phyloP scores from a whole-genome alignment of 352 stramenopile species.

The Phytopythium cucurbitacearum region DNA sequence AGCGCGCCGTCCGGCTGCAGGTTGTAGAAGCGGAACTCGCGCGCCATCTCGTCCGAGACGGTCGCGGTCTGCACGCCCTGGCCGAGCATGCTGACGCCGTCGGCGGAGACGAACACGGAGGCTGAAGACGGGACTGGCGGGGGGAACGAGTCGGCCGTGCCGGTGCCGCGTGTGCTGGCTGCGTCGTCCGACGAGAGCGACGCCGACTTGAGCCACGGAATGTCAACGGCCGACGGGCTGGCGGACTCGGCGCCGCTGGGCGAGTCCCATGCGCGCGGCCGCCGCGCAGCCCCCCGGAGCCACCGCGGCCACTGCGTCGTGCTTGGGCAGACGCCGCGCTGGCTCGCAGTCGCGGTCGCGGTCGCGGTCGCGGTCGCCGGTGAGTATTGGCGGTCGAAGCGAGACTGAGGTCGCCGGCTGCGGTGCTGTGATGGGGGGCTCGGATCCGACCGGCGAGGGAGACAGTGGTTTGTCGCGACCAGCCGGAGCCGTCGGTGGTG shows the following conservation, averaged over 20 bases:
- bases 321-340: no score
- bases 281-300: no score
- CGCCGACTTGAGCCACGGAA: constrained; percentile 30
- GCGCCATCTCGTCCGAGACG: constrained; percentile 8
- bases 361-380: no score
- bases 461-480: no score
- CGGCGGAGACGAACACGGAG: background rate
- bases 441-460: no score
- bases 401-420: no score
- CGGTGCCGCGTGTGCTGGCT: constrained; percentile 16
- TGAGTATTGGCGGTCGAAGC: no score
- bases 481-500: no score
- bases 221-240: background rate
- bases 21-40: constrained; percentile 56
- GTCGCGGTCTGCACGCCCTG: background rate
- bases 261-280: background rate
- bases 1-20: constrained; percentile 62
- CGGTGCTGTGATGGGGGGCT: no score
- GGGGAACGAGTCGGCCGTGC: constrained; percentile 1
- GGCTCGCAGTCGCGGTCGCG: no score
- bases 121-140: background rate
- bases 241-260: background rate
- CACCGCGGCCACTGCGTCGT: no score
- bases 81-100: constrained; percentile 1
- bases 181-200: constrained; percentile 22